A percentile compares a stretch with the other conserved stretches of the same genome.
These are phyloP conservation scores for Penicillium sp. DNA, from an alignment of 2,329 filamentous ascomycete species.

Conservation along the genomic window DNA sequence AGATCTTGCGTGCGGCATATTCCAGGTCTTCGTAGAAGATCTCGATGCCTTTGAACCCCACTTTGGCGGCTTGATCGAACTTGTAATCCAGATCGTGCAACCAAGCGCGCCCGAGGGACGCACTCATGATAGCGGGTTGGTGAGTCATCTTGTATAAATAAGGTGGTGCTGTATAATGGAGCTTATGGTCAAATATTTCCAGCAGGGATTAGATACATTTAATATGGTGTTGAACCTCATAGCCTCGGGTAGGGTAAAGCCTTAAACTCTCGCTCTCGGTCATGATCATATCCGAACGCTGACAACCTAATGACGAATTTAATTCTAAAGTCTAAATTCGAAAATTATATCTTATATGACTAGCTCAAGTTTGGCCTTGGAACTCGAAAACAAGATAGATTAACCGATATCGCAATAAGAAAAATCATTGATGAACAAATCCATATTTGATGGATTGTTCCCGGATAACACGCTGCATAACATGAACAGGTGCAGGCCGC, in stretches of 20 bases:
- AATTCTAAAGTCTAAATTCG: neutral
- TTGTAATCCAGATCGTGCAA: slow-evolving; percentile 67
- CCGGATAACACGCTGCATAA: slow-evolving; percentile 21
- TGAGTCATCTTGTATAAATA: slow-evolving; percentile 5
- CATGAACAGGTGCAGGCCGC: slow-evolving; percentile 23
- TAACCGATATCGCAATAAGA: neutral
- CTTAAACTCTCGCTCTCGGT: neutral
- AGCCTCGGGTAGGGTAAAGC: neutral
- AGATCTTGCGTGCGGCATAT: slow-evolving; percentile 56
- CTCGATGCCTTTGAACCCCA: slow-evolving; percentile 70
- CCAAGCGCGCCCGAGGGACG: slow-evolving; percentile 68
- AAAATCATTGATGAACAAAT: slow-evolving; percentile 6
- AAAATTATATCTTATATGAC: no score
- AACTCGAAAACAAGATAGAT: neutral
- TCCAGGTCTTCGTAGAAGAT: slow-evolving; percentile 76
- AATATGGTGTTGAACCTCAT: neutral
- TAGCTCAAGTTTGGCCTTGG: neutral
- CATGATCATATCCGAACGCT: neutral
- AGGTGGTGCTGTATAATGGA: neutral
- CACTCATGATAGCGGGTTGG: slow-evolving; percentile 21
- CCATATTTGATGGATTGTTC: slow-evolving; percentile 14
- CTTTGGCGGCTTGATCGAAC: slow-evolving; percentile 62
- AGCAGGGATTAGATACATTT: neutral
- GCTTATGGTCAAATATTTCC: neutral
- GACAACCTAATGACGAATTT: neutral